Conservation (phyloP, 2,329 filamentous ascomycete genomes). For the Hypoxylon sp. region DNA sequence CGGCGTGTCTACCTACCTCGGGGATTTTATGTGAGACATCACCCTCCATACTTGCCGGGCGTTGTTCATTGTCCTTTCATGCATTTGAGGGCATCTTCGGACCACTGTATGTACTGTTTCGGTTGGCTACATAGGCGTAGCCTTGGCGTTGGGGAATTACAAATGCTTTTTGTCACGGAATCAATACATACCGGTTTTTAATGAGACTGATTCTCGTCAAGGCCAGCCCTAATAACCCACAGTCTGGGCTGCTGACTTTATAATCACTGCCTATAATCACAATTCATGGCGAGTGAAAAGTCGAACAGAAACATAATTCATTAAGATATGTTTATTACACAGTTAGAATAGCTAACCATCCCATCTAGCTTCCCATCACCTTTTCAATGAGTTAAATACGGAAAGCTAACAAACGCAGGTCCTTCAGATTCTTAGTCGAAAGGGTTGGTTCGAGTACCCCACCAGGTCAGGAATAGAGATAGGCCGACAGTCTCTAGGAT, state of each 20-base stretch:
- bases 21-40: constrained; percentile 6
- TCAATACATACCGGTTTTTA: constrained; percentile 42
- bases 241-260: neutral
- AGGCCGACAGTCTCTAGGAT: constrained; percentile 94
- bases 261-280: neutral
- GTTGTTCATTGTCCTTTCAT: constrained; percentile 28
- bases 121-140: constrained; percentile 44
- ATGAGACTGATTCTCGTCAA: constrained; percentile 9
- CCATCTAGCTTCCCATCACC: constrained; percentile 20
- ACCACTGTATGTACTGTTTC: constrained; percentile 47
- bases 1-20: constrained; percentile 1
- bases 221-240: neutral
- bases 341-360: constrained; percentile 11
- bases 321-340: constrained; percentile 32
- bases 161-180: constrained; percentile 31
- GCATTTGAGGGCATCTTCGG: constrained; percentile 29
- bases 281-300: neutral
- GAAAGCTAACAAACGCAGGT: constrained; percentile 44
- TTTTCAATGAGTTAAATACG: constrained; percentile 17
- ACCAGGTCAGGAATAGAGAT: constrained; percentile 94
- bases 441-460: constrained; percentile 95
- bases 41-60: constrained; percentile 12
- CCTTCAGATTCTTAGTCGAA: constrained; percentile 74
- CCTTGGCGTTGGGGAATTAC: constrained; percentile 48
- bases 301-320: constrained; percentile 7